Evolutionary conservation across 1,284 basidiomycete genomes (phyloP).

Genomic region (Prillingera fragicola): DNA sequence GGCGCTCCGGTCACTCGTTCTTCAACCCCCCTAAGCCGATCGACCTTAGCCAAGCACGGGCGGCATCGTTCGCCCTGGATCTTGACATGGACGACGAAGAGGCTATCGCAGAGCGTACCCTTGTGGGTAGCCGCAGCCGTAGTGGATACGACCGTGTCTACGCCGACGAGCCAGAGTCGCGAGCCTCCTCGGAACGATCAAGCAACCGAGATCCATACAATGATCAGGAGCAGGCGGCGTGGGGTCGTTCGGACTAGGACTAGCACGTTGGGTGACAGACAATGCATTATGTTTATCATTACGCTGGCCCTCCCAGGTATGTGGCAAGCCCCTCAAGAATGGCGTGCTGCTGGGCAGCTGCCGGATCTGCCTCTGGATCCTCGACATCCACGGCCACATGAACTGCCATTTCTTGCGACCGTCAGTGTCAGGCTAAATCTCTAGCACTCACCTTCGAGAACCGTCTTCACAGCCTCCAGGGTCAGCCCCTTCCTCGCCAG

Average conservation of each 20-base stretch:
- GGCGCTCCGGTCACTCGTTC: conserved; percentile 89
- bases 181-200: too few species aligned
- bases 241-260: conserved; percentile 21
- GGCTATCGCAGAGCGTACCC: conserved; percentile 37
- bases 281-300: neutral
- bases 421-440: neutral
- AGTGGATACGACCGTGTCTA: conserved; percentile 28
- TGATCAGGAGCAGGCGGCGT: conserved; percentile 42
- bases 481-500: conserved; percentile 59
- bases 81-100: conserved; percentile 61
- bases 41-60: conserved; percentile 59
- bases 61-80: conserved; percentile 53
- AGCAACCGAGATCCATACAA: conserved; percentile 28
- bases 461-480: conserved; percentile 28
- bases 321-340: conserved; percentile 29
- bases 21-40: conserved; percentile 87
- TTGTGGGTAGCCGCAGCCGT: conserved; percentile 9
- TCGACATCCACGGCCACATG: conserved; percentile 30
- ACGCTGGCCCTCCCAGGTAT: conserved; percentile 20
- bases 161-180: conserved; percentile 25
- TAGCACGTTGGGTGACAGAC: neutral
- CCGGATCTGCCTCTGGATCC: conserved; percentile 13
- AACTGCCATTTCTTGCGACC: conserved; percentile 25
- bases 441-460: conserved; percentile 34
- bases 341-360: conserved; percentile 24